Evolutionary conservation across 2,329 filamentous ascomycete species (phyloP), one percentile per base, ranked within the genome.

Genomic region (Sclerotinia nivalis): DNA sequence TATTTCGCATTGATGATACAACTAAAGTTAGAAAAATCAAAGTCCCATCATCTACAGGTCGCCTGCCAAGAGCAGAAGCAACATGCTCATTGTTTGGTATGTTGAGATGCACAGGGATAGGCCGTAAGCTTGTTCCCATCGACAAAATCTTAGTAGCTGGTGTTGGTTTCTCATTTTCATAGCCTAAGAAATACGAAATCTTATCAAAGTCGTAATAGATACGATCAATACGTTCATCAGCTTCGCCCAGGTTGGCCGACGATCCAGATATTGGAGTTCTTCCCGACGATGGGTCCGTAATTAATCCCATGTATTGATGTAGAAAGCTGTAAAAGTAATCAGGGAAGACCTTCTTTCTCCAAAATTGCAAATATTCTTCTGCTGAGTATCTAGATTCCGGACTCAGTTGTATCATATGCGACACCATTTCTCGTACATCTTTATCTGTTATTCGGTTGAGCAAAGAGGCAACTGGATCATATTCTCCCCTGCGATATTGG

Each of bases 281-380:
- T 0, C 93, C 93, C 1, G 93, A 92, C 0, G 91, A 92, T 0
- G 94, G 91, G 78, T 98, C 93, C 5, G 96, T 98, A 72, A 99
- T 92, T 68, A 97, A 87, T 74, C 93, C 92, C 93, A 99, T 97
- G 78, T 99, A 97, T 76, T 97, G 94, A 78, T 99, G 96, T 45
- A 99, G 84, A 78, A 99, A 98, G 78, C 89, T 96, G 83, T 97
- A 98, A 77, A 99, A 99, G 81, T 99, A 99, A 70, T 92, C 88
- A 0, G 96, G 96, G 73, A 99, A 99, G 4, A 95, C 93, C 78
- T 95, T 97, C 60, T 88, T 88, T 76, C 93, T 92, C 89, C 93
- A 98, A 76, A 97, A 95, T 31, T 93, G 91, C 13, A 99, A 84
- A 74, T 97, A 98, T 77, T 98, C 93, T 70, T 97, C 93, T 2